Conservation (phyloP, 495 filamentous ascomycete genomes). For the Aspergillus egyptiacus region DNA sequence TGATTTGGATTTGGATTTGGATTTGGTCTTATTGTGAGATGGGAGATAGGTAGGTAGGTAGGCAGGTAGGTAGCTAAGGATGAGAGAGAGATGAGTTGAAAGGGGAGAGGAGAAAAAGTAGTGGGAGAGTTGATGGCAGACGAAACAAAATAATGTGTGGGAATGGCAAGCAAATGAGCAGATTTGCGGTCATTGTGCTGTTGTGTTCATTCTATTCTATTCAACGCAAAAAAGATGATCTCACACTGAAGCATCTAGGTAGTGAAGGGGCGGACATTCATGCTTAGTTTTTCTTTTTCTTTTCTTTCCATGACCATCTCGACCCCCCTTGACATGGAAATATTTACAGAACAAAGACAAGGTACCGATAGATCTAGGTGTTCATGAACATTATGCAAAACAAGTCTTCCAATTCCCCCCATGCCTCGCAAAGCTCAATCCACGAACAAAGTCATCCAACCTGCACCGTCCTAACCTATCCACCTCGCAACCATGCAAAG, state of each 20-base stretch:
- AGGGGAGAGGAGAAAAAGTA: too few relatives aligned
- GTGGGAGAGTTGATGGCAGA: too few relatives aligned
- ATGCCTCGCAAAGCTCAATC: constrained; percentile 60
- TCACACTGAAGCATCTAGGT: too few relatives aligned
- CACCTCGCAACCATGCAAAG: constrained; percentile 57
- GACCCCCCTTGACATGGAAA: background rate
- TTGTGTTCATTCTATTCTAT: too few relatives aligned
- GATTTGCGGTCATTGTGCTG: too few relatives aligned
- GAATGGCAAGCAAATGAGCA: background rate
- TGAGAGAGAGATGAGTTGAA: background rate
- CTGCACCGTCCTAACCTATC: constrained; percentile 64
- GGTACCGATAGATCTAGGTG: too few relatives aligned
- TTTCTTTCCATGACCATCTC: background rate
- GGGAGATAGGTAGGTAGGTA: background rate
- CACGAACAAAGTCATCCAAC: constrained; percentile 59
- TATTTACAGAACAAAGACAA: background rate
- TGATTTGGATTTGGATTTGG: too few relatives aligned
- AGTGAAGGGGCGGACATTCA: too few relatives aligned
- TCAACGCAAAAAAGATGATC: too few relatives aligned
- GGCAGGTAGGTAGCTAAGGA: background rate
- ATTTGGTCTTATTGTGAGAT: too few relatives aligned
- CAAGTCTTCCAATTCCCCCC: constrained; percentile 70
- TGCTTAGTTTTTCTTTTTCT: too few relatives aligned
- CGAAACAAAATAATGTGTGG: too few relatives aligned
- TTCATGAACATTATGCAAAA: constrained; percentile 30